Base-by-base conservation (phyloP, 345 rosid genomes). In the Alliaria petiolata region DNA sequence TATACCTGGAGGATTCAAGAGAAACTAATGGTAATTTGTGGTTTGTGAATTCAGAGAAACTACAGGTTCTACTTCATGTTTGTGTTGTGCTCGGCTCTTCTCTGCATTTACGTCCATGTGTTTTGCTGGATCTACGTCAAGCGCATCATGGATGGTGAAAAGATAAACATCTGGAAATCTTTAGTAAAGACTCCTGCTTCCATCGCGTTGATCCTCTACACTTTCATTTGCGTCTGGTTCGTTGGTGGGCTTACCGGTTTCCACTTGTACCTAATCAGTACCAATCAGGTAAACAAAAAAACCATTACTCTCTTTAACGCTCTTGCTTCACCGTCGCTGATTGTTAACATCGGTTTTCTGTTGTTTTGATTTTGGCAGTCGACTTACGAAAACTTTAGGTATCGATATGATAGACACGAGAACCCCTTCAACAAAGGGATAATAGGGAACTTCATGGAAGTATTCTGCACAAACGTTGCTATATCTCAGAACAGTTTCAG, bases 211-310 rank as follows among this genome's bases (percentile, higher is more conserved):
- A 60, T 95, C 53, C 64, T 84, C 73, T 92, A 95, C 84, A 65
- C 84, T 43, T 95, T 92, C 70, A 71, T 91, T 30, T 74, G 72
- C 0, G 75, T 88, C 66, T 95, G 99, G 99, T 95, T 95, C 71
- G 99, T 95, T 53, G 99, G 99, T 78, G 99, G 99, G 39, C 83
- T 95, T 52, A 80, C 89, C 0, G 78, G 87, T 67, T 88, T 91
- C 80, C 99, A 95, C 78, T 78, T 81, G 64, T 92, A 92, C 74
- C 88, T 95, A 49, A 92, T 95, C 59, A 85, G 96, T 66, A 91
- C 80, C 76, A 95, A 95, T 80, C 98, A 95, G 90, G 99, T 91
- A 75, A 28, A 22, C 14, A 75, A 28, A 22, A 16, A 36, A 13
- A n/a, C n/a, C n/a, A 19, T 46, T 69, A 4, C 56, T 11, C 47